These are phyloP conservation scores for Penicillium diatomitis DNA, from an alignment of 495 filamentous ascomycete species.

Conservation along the genomic window DNA sequence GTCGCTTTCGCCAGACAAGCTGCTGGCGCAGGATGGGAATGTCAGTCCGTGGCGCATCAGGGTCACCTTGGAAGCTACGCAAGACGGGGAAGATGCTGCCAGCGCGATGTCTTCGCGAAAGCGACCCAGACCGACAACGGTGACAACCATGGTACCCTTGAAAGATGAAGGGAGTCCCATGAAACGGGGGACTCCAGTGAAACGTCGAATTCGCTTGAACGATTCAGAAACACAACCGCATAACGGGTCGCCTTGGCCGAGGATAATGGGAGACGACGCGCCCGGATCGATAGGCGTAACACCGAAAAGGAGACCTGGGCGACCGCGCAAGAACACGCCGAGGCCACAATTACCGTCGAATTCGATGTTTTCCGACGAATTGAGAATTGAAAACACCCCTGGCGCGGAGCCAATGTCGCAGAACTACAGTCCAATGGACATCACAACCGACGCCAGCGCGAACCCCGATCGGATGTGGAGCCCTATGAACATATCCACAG, in stretches of 20 bases:
- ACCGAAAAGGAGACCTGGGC: conserved; percentile 27
- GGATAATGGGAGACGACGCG: conserved; percentile 28
- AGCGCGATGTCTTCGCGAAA: conserved; percentile 29
- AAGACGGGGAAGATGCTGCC: conserved; percentile 31
- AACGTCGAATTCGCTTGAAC: conserved; percentile 35
- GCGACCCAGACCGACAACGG: conserved; percentile 29
- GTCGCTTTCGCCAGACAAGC: conserved; percentile 30
- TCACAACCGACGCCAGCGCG: conserved; percentile 6
- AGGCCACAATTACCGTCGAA: conserved; percentile 7
- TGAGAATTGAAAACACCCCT: conserved; percentile 8
- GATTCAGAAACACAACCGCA: conserved; percentile 28
- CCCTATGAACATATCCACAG: conserved; percentile 18
- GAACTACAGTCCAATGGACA: conserved; percentile 18
- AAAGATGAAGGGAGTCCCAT: conserved; percentile 34
- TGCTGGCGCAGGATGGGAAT: conserved; percentile 23
- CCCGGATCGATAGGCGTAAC: conserved; percentile 8
- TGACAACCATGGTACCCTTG: conserved; percentile 45
- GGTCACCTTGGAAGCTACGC: conserved; percentile 50
- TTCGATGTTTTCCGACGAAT: conserved; percentile 8
- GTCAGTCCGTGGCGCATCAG: conserved; percentile 50
- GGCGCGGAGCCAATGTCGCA: background rate
- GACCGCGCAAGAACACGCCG: conserved; percentile 31
- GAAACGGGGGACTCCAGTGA: conserved; percentile 26
- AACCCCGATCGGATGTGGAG: conserved; percentile 13
- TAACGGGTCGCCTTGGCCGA: conserved; percentile 26